These are phyloP conservation scores for Melaleuca quinquenervia DNA, from an alignment of 345 rosid genomes.

Conservation along the genomic window DNA sequence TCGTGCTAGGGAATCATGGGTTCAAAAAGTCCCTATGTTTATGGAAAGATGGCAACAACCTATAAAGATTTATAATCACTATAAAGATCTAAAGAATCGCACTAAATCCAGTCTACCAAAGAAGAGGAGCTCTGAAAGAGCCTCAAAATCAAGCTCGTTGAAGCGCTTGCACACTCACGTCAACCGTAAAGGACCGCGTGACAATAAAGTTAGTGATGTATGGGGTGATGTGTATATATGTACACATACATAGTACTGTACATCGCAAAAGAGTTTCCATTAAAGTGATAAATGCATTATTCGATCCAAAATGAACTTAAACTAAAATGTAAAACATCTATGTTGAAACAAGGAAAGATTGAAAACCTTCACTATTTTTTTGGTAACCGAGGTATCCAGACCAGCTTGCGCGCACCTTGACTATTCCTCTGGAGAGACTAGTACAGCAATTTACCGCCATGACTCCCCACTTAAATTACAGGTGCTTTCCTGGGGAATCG, in stretches of 20 bases:
- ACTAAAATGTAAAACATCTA: background rate
- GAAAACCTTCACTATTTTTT: conserved; percentile 45
- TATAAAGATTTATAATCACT: background rate
- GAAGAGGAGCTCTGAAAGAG: background rate
- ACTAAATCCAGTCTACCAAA: background rate
- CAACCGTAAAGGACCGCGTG: too few relatives aligned
- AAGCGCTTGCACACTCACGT: too few relatives aligned
- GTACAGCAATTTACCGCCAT: too few relatives aligned
- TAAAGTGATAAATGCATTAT: background rate
- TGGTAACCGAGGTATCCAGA: too few relatives aligned
- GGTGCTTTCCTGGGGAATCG: too few relatives aligned
- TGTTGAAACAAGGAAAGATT: background rate
- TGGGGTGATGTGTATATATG: too few relatives aligned
- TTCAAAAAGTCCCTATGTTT: background rate
- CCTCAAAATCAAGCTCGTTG: too few relatives aligned
- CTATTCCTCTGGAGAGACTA: too few relatives aligned
- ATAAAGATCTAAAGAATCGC: background rate
- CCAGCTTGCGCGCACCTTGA: too few relatives aligned
- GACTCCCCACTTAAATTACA: too few relatives aligned
- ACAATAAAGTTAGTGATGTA: too few relatives aligned
- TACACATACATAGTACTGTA: background rate
- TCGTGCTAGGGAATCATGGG: background rate
- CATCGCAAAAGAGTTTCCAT: background rate
- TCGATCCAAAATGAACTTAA: background rate
- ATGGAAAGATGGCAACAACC: background rate